These are phyloP conservation scores for Malassezia yamatoensis DNA, from an alignment of 1,284 basidiomycete genomes.

Conservation along the genomic window DNA sequence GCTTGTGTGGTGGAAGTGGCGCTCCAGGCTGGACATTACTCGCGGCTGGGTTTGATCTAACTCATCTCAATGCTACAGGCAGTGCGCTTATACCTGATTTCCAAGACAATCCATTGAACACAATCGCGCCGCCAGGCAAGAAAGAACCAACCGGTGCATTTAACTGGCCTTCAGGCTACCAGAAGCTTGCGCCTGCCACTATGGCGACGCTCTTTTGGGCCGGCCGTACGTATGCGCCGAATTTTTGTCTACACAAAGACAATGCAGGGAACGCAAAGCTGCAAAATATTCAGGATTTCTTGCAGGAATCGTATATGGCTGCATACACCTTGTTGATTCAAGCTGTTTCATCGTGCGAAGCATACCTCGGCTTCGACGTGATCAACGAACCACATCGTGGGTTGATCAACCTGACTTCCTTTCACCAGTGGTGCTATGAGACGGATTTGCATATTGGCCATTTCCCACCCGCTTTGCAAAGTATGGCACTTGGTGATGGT, in stretches of 20 bases:
- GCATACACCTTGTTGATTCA: conserved; percentile 65
- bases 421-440: conserved; percentile 76
- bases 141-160: conserved; percentile 37
- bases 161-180: conserved; percentile 45
- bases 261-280: background rate
- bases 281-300: conserved; percentile 61
- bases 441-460: conserved; percentile 81
- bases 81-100: conserved; percentile 38
- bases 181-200: conserved; percentile 46
- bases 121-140: conserved; percentile 4
- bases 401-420: conserved; percentile 69
- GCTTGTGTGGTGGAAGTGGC: conserved; percentile 68
- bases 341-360: conserved; percentile 63
- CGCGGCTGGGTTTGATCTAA: conserved; percentile 30
- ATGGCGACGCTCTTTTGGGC: conserved; percentile 49
- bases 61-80: conserved; percentile 26
- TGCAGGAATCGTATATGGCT: conserved; percentile 71
- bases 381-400: conserved; percentile 96
- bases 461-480: conserved; percentile 51
- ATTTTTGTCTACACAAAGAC: conserved; percentile 19
- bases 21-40: conserved; percentile 57
- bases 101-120: conserved; percentile 3
- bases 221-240: conserved; percentile 67
- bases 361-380: conserved; percentile 74
- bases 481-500: conserved; percentile 31